Evolutionary conservation across 2,329 filamentous ascomycete species (phyloP), one percentile per base, ranked within the genome.

Genomic region (Alternaria brassicicola): DNA sequence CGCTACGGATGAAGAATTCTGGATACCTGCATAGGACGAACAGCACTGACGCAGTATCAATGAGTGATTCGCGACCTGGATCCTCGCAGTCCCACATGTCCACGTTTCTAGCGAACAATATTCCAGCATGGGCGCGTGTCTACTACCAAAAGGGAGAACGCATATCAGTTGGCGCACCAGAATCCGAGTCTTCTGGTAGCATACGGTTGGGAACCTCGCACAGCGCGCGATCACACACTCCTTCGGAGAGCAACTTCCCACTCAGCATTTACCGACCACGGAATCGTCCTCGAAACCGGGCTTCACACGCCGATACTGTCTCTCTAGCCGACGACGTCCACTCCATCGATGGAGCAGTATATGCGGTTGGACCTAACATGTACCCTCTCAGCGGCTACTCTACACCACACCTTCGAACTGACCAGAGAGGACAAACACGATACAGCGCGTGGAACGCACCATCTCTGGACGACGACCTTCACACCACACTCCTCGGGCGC

Each of bases 401-500:
- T 51, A 76, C 74, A 45, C 77, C 77, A 36, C 74, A 74, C 39
- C 68, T 79, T 15, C 72, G 73, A 23, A 73, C 63, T 35, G 76
- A 79, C 42, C 69, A 68, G 30, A 85, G 43, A 81, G 82, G 53
- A 78, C 81, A 57, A 35, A 68, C 85, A 81, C 65, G 76, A 66
- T 58, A 78, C 65, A 89, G 85, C 70, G 81, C 88, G 15, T 95
- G 91, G 90, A 86, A 88, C 59, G 88, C 91, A 1, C 92, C 92
- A 1, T 88, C 88, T 1, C 79, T 90, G 21, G 86, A 87, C 59
- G 90, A 88, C 78, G 85, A 85, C 9, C 78, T 85, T 3, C 86
- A 87, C 36, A 85, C 84, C 33, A 83, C 85, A 15, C 71, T 86
- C 3, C 82, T 89, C 62, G 88, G 88, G 49, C 85, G 85, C 62